phyloP scores from a whole-genome alignment of 2,329 filamentous ascomycete genomes.

The Escovopsis sp. region DNA sequence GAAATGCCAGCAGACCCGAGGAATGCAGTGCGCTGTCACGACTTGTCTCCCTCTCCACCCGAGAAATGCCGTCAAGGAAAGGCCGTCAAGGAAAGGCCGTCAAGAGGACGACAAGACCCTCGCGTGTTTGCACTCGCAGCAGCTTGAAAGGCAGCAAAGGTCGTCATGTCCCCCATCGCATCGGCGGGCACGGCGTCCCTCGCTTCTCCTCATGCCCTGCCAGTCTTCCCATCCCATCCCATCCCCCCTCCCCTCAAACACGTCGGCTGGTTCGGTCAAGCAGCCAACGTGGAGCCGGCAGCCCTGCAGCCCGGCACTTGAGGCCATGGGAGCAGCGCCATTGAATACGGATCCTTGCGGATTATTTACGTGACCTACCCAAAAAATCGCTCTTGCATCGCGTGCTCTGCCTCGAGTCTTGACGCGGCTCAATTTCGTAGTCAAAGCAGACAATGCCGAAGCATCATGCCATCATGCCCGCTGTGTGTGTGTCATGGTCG shows the following conservation, averaged over 20 bases:
- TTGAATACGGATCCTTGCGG: slow-evolving; percentile 23
- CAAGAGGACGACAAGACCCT: slow-evolving; percentile 1
- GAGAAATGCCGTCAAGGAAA: too few species aligned
- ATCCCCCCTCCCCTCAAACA: too few species aligned
- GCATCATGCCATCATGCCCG: too few species aligned
- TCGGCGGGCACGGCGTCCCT: neutral
- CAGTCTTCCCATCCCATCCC: too few species aligned
- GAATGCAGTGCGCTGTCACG: too few species aligned
- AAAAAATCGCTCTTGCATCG: neutral
- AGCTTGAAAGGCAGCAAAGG: slow-evolving; percentile 1
- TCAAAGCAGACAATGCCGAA: too few species aligned
- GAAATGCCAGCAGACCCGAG: too few species aligned
- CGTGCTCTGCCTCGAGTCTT: too few species aligned
- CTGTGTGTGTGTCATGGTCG: too few species aligned
- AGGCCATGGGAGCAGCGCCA: slow-evolving; percentile 7
- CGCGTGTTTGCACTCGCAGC: slow-evolving; percentile 6
- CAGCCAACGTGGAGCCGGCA: neutral
- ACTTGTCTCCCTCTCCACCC: too few species aligned
- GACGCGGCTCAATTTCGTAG: too few species aligned
- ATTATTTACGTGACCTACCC: slow-evolving; percentile 20
- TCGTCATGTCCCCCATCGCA: neutral
- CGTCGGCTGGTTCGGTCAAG: neutral
- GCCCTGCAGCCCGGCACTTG: neutral
- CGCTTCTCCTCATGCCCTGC: too few species aligned
- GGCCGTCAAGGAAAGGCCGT: neutral